A percentile compares a stretch with the other conserved stretches of the same genome.
Evolutionary conservation across 805 yeast species (phyloP).

Genomic region (Candida fluviatilis): DNA sequence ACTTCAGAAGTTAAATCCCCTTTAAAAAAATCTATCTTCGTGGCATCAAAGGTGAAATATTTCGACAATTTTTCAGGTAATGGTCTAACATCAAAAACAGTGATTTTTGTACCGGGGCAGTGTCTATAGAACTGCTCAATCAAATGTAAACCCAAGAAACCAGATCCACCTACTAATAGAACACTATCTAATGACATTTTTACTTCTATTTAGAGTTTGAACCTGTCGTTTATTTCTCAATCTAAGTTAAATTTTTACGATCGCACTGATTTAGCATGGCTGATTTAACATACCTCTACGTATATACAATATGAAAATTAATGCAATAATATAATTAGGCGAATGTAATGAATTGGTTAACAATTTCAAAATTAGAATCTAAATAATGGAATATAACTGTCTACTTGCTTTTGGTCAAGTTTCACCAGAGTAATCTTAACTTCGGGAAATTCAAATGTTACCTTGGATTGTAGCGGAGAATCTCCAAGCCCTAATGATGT

Average conservation of each 20-base stretch:
- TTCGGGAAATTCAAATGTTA: constrained; percentile 17
- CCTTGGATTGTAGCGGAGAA: neutral
- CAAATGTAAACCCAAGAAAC: constrained; percentile 88
- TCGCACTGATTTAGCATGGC: no score
- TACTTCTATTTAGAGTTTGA: constrained; percentile 2
- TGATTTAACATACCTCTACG: no score
- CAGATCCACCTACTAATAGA: constrained; percentile 91
- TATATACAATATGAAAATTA: no score
- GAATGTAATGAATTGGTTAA: neutral
- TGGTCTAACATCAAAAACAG: constrained; percentile 89
- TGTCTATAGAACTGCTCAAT: constrained; percentile 75
- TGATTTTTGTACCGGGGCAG: constrained; percentile 65
- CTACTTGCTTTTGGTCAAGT: constrained; percentile 23
- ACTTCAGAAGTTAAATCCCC: constrained; percentile 81
- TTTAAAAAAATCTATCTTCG: constrained; percentile 54
- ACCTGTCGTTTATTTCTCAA: neutral
- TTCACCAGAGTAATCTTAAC: constrained; percentile 14
- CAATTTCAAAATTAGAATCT: constrained; percentile 14
- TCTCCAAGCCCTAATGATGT: no score
- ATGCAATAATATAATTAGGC: neutral
- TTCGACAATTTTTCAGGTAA: constrained; percentile 67
- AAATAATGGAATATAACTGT: constrained; percentile 22
- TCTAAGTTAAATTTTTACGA: no score
- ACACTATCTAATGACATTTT: constrained; percentile 34
- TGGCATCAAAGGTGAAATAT: constrained; percentile 69